phyloP scores from a whole-genome alignment of 1,284 basidiomycete genomes.

The Testicularia cyperi region DNA sequence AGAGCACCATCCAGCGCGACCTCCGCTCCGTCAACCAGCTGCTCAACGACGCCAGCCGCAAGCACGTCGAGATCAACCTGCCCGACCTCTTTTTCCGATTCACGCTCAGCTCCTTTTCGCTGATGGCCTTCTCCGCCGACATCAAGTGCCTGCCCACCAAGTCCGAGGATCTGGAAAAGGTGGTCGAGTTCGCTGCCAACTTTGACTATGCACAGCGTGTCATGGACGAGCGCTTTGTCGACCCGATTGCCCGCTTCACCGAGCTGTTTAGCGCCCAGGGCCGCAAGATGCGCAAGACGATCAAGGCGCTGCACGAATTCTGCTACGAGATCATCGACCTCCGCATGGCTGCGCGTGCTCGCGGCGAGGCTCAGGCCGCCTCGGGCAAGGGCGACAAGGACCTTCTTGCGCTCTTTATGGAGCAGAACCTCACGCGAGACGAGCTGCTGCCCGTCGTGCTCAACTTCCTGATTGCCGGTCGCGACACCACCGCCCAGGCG shows the following conservation, averaged over 20 bases:
- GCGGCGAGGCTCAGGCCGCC: conserved; percentile 23
- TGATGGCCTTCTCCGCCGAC: conserved; percentile 42
- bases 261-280: conserved; percentile 41
- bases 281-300: conserved; percentile 28
- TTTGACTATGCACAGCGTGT: conserved; percentile 57
- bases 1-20: conserved; percentile 35
- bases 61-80: conserved; percentile 20
- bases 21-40: conserved; percentile 19
- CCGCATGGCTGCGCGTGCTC: conserved; percentile 19
- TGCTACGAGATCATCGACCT: conserved; percentile 42
- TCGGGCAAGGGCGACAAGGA: conserved; percentile 44
- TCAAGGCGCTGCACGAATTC: conserved; percentile 30
- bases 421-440: conserved; percentile 55
- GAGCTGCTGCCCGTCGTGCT: conserved; percentile 54
- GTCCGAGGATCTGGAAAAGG: conserved; percentile 36
- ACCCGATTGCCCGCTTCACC: conserved; percentile 28
- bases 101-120: conserved; percentile 46
- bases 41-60: conserved; percentile 6
- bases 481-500: conserved; percentile 50
- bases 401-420: conserved; percentile 62
- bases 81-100: conserved; percentile 49
- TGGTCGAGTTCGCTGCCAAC: conserved; percentile 52
- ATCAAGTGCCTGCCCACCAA: conserved; percentile 32
- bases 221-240: conserved; percentile 45
- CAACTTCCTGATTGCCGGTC: conserved; percentile 47